Percentiles rank a stretch among this genome's conserved stretches.
Conservation (phyloP, 2,329 filamentous ascomycete species). For the Colletotrichum musicola region DNA sequence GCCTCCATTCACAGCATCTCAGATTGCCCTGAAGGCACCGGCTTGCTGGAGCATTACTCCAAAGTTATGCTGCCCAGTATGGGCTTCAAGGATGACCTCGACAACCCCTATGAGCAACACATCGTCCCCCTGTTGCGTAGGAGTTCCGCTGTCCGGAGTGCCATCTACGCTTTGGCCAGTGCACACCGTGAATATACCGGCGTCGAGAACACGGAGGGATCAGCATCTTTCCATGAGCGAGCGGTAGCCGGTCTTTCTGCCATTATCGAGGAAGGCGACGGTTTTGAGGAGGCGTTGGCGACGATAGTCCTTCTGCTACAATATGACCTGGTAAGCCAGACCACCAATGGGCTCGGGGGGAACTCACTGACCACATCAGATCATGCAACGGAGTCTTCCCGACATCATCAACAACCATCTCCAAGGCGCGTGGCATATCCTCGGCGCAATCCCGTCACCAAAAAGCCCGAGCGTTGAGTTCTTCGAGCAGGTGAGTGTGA, state of each 20-base stretch:
- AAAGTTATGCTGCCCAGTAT: conserved; percentile 23
- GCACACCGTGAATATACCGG: conserved; percentile 34
- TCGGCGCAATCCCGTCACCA: conserved; percentile 18
- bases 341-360: too few species aligned
- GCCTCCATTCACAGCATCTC: conserved; percentile 3
- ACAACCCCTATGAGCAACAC: conserved; percentile 27
- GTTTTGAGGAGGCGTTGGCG: conserved; percentile 31
- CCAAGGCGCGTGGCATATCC: conserved; percentile 32
- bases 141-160: conserved; percentile 34
- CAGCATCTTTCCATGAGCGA: conserved; percentile 29
- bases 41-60: conserved; percentile 36
- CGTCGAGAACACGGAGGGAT: conserved; percentile 29
- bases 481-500: conserved; percentile 28
- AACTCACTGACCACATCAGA: conserved; percentile 13
- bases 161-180: conserved; percentile 36
- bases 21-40: conserved; percentile 28
- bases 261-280: conserved; percentile 34
- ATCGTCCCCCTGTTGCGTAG: conserved; percentile 29
- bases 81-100: conserved; percentile 21
- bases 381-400: conserved; percentile 28
- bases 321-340: conserved; percentile 35
- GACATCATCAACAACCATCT: conserved; percentile 29
- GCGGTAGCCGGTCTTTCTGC: conserved; percentile 27
- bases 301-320: conserved; percentile 35
- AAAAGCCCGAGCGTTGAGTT: conserved; percentile 29